These are phyloP conservation scores for Abrus pulchellus DNA, from an alignment of 306 rosid genomes.

Conservation along the genomic window DNA sequence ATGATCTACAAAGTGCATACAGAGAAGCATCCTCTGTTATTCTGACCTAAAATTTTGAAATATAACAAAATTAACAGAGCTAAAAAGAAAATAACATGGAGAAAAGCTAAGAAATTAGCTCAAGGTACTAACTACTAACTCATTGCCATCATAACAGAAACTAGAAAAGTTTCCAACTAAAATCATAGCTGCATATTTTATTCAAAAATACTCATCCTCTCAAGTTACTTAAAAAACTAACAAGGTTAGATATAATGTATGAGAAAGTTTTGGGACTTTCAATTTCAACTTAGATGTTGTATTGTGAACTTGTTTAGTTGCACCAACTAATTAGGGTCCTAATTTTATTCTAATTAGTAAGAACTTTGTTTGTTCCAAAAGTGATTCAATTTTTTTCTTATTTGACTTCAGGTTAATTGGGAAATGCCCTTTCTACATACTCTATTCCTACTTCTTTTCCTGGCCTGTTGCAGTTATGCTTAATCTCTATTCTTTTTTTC, in stretches of 20 bases:
- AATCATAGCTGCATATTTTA: slow-evolving; percentile 1
- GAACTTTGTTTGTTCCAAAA: background rate
- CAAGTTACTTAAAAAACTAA: background rate
- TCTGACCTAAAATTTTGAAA: slow-evolving; percentile 68
- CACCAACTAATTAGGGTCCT: background rate
- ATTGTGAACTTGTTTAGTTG: slow-evolving; percentile 1
- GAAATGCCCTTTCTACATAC: background rate
- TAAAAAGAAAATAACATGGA: slow-evolving; percentile 21
- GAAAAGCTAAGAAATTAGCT: slow-evolving; percentile 32
- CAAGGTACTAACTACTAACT: slow-evolving; percentile 28
- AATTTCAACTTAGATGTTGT: background rate
- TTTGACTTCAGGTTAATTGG: background rate
- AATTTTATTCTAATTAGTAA: background rate
- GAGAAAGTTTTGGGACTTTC: background rate
- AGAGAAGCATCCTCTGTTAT: slow-evolving; percentile 80
- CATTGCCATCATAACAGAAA: background rate
- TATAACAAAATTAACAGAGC: slow-evolving; percentile 32
- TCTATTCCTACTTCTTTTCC: background rate
- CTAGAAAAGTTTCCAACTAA: slow-evolving; percentile 13
- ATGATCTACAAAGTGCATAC: slow-evolving; percentile 87
- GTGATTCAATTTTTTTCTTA: background rate
- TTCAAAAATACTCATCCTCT: slow-evolving; percentile 6
- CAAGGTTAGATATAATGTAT: background rate
- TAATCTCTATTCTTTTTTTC: no score
- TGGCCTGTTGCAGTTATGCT: no score